Conservation (phyloP, 441 rosid species). For the Daphne laureola region DNA sequence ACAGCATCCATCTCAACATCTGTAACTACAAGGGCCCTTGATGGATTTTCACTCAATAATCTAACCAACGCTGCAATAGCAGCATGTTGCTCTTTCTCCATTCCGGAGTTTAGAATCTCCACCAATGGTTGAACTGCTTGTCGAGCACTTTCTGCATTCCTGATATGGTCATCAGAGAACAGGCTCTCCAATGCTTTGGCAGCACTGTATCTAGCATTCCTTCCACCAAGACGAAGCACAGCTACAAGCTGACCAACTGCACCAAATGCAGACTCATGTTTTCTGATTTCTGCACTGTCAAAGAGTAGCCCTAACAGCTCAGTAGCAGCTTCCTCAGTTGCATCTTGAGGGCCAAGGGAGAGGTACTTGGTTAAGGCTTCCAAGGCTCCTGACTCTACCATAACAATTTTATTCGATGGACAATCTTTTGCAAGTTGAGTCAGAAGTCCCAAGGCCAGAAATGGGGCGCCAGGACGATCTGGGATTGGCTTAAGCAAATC, state of each 20-base stretch:
- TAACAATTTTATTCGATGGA: constrained; percentile 80
- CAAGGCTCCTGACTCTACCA: constrained; percentile 98
- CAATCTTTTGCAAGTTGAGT: constrained; percentile 95
- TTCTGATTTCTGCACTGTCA: constrained; percentile 88
- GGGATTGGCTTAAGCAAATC: constrained; percentile 99
- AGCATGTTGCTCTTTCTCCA: constrained; percentile 98
- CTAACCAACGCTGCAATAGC: constrained; percentile 97
- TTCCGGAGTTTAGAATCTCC: constrained; percentile 93
- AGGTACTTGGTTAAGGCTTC: constrained; percentile 97
- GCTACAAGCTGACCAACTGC: constrained; percentile 98
- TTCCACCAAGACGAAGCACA: constrained; percentile 94
- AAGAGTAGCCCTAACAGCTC: constrained; percentile 87
- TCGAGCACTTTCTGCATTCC: constrained; percentile 89
- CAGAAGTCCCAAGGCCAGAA: constrained; percentile 83
- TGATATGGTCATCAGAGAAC: constrained; percentile 93
- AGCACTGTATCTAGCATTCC: constrained; percentile 96
- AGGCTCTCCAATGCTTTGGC: constrained; percentile 98
- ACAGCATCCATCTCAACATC: constrained; percentile 99
- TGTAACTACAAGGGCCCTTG: constrained; percentile 93
- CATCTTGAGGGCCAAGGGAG: constrained; percentile 98
- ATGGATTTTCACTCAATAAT: constrained; percentile 92
- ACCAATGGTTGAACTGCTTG: constrained; percentile 99
- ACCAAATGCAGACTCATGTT: constrained; percentile 96
- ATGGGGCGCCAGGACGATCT: constrained; percentile 99
- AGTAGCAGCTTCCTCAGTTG: constrained; percentile 99